Conservation (phyloP, 768 basidiomycete species). For the Psilocybe tampanensis region DNA sequence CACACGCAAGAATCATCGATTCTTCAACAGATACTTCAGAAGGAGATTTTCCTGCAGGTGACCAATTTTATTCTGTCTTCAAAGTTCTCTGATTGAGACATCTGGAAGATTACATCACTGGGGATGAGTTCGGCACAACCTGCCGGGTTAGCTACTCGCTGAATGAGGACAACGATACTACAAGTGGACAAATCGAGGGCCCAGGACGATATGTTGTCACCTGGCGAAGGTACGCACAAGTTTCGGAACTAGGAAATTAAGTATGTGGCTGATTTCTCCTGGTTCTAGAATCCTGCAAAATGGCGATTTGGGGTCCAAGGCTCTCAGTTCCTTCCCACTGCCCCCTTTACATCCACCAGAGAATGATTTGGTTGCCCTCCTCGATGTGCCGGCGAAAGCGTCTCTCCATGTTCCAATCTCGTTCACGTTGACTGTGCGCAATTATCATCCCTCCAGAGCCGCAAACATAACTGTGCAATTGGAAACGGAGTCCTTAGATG, state of each 20-base stretch:
- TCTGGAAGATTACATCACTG: constrained; percentile 57
- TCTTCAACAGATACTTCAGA: constrained; percentile 51
- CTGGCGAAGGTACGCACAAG: constrained; percentile 69
- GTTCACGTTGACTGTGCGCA: constrained; percentile 64
- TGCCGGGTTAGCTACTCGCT: constrained; percentile 53
- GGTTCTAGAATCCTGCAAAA: constrained; percentile 45
- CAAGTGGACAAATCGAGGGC: constrained; percentile 38
- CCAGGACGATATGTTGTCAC: constrained; percentile 62
- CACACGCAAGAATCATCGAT: constrained; percentile 48
- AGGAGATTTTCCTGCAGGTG: constrained; percentile 50
- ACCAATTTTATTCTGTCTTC: constrained; percentile 15
- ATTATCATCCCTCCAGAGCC: constrained; percentile 61
- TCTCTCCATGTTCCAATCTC: constrained; percentile 62
- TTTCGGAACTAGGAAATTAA: constrained; percentile 4
- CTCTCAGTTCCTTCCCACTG: constrained; percentile 56
- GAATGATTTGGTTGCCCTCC: constrained; percentile 65
- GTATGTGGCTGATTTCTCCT: constrained; percentile 1
- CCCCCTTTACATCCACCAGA: constrained; percentile 63
- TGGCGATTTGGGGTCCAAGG: constrained; percentile 44
- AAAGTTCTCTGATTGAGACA: not conserved
- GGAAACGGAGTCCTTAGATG: constrained; percentile 66
- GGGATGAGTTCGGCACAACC: constrained; percentile 63
- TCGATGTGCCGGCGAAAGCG: constrained; percentile 63
- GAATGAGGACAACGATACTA: constrained; percentile 34
- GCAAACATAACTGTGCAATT: constrained; percentile 73